Conservation (phyloP, 2,329 filamentous ascomycete species). For the Colletotrichum navitas region DNA sequence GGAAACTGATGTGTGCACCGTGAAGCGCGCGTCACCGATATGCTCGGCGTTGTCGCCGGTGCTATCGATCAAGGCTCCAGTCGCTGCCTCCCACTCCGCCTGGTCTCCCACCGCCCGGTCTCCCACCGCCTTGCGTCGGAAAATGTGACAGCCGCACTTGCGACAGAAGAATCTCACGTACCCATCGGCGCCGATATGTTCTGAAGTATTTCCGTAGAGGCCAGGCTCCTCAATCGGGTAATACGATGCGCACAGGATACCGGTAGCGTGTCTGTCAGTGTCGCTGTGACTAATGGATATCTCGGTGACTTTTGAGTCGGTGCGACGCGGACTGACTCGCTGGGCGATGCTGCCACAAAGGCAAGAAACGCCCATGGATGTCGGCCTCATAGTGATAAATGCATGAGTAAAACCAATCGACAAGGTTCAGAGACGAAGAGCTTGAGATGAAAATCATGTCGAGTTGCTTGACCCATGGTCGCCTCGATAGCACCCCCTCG, state of each 20-base stretch:
- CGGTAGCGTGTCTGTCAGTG: constrained; percentile 50
- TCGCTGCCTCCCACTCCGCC: constrained; percentile 53
- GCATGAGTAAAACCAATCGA: too few species aligned
- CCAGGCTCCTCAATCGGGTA: constrained; percentile 46
- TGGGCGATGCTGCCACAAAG: constrained; percentile 47
- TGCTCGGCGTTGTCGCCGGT: not conserved
- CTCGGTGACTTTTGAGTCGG: not conserved
- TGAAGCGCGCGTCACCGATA: constrained; percentile 12
- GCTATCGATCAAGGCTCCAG: constrained; percentile 50
- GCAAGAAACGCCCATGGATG: constrained; percentile 44
- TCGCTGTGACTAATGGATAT: constrained; percentile 52
- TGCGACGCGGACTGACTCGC: constrained; percentile 32
- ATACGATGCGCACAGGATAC: constrained; percentile 56
- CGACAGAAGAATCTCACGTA: constrained; percentile 54
- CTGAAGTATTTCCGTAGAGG: constrained; percentile 36
- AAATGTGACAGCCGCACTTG: constrained; percentile 58
- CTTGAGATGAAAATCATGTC: not conserved
- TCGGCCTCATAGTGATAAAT: not conserved
- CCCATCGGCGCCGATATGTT: constrained; percentile 10
- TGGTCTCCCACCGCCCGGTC: constrained; percentile 3
- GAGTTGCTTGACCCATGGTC: not conserved
- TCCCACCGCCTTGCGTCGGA: constrained; percentile 45
- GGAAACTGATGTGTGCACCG: constrained; percentile 45
- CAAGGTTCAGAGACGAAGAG: not conserved
- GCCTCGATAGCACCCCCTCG: not conserved